These are phyloP conservation scores for Melaleuca quinquenervia DNA, from an alignment of 345 rosid species.

Conservation along the genomic window DNA sequence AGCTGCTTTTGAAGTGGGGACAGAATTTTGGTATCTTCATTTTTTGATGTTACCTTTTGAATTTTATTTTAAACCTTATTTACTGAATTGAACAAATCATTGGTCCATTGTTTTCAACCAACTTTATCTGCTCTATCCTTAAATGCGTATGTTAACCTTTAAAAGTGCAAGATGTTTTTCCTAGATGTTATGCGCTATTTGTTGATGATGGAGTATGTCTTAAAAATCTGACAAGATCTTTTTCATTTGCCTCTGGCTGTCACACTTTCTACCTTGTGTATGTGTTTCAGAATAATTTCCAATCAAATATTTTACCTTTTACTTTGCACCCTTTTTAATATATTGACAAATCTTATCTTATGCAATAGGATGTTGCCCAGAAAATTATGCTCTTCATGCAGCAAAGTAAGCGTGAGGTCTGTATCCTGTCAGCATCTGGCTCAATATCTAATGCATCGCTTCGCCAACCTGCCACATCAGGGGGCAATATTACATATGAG, in stretches of 20 bases:
- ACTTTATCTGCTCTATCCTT: not conserved
- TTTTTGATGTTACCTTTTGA: not conserved
- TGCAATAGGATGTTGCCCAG: slow-evolving; percentile 70
- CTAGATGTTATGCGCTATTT: not conserved
- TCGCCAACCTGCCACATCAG: slow-evolving; percentile 72
- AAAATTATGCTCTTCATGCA: slow-evolving; percentile 57
- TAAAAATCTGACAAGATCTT: not conserved
- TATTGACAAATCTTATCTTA: not conserved
- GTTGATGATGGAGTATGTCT: not conserved
- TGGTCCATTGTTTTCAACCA: not conserved
- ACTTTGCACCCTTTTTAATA: not conserved
- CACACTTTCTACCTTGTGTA: not conserved
- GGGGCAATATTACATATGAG: slow-evolving; percentile 74
- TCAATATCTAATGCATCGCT: slow-evolving; percentile 68
- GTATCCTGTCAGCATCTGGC: slow-evolving; percentile 87
- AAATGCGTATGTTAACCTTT: not conserved
- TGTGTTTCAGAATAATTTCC: not conserved
- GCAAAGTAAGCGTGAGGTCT: slow-evolving; percentile 72
- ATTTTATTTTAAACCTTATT: not conserved
- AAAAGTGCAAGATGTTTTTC: not conserved
- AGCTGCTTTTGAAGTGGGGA: not conserved
- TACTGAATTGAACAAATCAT: not conserved
- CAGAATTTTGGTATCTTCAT: not conserved
- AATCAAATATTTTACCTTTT: not conserved
- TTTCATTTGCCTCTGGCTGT: not conserved